phyloP scores from a whole-genome alignment of 257 asterid genomes.

The Penstemon newberryi region DNA sequence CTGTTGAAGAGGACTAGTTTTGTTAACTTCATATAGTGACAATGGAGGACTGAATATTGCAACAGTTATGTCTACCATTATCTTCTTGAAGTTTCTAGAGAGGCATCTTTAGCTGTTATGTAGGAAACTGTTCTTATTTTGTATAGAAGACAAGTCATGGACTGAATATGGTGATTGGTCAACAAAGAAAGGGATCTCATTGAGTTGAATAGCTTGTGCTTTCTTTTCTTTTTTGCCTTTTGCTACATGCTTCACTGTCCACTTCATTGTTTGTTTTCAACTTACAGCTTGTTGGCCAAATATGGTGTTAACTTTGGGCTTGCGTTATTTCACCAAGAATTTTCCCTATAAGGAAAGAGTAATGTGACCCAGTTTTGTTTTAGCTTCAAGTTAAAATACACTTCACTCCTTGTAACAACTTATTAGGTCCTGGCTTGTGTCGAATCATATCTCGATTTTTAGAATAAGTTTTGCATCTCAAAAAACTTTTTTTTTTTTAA shows the following conservation, averaged over 20 bases:
- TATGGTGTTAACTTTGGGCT: too few species aligned
- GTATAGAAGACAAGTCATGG: too few species aligned
- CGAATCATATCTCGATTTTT: slow-evolving; percentile 3
- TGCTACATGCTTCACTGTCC: too few species aligned
- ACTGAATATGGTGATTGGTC: too few species aligned
- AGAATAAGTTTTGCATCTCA: background rate
- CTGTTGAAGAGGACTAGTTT: background rate
- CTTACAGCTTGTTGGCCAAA: too few species aligned
- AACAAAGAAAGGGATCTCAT: too few species aligned
- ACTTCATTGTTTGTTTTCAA: too few species aligned
- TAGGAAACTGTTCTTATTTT: background rate
- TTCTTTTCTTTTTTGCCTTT: too few species aligned
- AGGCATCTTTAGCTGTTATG: background rate
- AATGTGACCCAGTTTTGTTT: background rate
- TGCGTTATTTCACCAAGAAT: slow-evolving; percentile 2
- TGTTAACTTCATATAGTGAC: background rate
- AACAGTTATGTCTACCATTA: background rate
- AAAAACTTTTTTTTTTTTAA: background rate
- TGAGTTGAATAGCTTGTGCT: too few species aligned
- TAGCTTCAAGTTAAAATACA: slow-evolving; percentile 1
- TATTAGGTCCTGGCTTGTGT: slow-evolving; percentile 3
- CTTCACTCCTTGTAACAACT: slow-evolving; percentile 6
- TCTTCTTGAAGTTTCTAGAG: background rate
- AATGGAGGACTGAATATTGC: background rate
- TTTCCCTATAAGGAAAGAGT: background rate